A percentile compares a stretch with the other conserved stretches of the same genome.
phyloP scores from a whole-genome alignment of 176 grass and related monocot species.

The Aegilops tauschii region DNA sequence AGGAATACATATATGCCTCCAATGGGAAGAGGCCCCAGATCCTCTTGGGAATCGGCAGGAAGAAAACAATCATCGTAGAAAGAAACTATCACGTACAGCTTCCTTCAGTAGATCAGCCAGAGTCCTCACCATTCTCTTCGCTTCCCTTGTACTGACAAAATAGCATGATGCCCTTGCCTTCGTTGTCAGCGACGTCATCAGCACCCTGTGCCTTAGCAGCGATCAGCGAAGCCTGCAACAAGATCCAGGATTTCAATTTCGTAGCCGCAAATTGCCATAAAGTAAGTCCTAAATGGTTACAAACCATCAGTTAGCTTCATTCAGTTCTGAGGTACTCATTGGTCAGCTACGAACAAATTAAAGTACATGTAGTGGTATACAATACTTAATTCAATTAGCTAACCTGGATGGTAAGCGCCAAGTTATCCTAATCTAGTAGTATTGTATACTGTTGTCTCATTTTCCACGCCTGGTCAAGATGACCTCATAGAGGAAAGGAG shows the following conservation, averaged over 20 bases:
- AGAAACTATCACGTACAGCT: slow-evolving; percentile 20
- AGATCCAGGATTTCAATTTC: slow-evolving; percentile 2
- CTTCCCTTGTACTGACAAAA: slow-evolving; percentile 69
- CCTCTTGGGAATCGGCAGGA: background rate
- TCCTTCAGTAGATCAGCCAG: slow-evolving; percentile 41
- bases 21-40: background rate
- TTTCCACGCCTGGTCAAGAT: background rate
- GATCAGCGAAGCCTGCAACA: slow-evolving; percentile 50
- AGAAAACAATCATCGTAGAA: background rate
- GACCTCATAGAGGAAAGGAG: background rate
- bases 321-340: background rate
- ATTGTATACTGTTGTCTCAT: background rate
- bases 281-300: background rate
- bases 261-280: background rate
- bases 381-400: background rate
- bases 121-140: slow-evolving; percentile 51
- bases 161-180: slow-evolving; percentile 33
- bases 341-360: background rate
- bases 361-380: background rate
- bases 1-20: background rate
- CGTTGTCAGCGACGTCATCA: background rate
- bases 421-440: background rate
- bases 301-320: background rate
- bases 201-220: slow-evolving; percentile 63
- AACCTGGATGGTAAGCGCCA: background rate